Evolutionary conservation across 2,329 filamentous ascomycete species (phyloP).

Genomic region (Fusarium globosum): DNA sequence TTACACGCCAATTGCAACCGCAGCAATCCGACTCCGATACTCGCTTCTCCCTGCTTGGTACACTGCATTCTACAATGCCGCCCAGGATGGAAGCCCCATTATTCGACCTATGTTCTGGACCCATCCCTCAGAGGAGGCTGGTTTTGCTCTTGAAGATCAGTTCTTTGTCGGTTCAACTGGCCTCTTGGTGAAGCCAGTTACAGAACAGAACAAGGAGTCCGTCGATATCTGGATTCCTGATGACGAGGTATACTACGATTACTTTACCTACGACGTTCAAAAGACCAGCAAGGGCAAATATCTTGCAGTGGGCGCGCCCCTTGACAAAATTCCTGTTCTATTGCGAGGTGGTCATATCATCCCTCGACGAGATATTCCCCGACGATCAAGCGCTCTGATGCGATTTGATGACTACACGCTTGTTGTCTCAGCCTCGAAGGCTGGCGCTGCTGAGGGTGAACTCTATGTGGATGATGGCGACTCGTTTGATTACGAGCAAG

Average conservation of each 20-base stretch:
- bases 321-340: conserved; percentile 88
- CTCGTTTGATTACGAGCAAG: conserved; percentile 86
- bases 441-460: conserved; percentile 74
- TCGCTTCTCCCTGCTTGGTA: conserved; percentile 94
- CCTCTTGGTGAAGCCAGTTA: conserved; percentile 91
- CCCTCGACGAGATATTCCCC: conserved; percentile 86
- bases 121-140: conserved; percentile 84
- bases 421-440: conserved; percentile 75
- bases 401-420: conserved; percentile 95
- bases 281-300: conserved; percentile 75
- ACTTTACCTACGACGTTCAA: conserved; percentile 86
- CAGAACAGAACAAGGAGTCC: conserved; percentile 77
- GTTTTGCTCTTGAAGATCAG: conserved; percentile 93
- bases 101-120: conserved; percentile 93
- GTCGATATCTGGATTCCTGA: conserved; percentile 90
- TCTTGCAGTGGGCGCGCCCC: conserved; percentile 77
- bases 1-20: conserved; percentile 85
- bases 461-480: conserved; percentile 96
- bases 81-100: conserved; percentile 84
- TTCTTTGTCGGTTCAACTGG: conserved; percentile 91
- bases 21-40: conserved; percentile 89
- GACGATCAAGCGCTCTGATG: conserved; percentile 89
- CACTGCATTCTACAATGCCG: conserved; percentile 93
- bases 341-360: conserved; percentile 96
- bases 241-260: conserved; percentile 91